These are phyloP conservation scores for Avena sativa DNA, from an alignment of 176 grass and related monocot genomes.

Conservation along the genomic window DNA sequence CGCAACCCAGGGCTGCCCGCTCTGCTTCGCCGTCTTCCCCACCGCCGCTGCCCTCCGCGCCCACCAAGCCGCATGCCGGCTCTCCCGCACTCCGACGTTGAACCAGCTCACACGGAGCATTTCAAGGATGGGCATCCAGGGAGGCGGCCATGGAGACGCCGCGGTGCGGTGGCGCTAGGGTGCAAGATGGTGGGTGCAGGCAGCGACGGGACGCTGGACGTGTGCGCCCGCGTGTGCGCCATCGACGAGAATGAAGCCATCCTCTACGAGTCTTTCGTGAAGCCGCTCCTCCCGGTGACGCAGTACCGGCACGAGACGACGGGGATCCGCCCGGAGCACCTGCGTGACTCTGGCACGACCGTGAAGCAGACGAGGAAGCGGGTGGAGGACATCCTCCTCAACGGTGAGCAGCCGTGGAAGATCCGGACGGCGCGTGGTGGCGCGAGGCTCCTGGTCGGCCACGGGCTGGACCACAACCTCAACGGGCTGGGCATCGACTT, in stretches of 20 bases:
- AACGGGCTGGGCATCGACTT: constrained; percentile 65
- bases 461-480: constrained; percentile 81
- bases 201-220: constrained; percentile 70
- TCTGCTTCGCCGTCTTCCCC: constrained; percentile 66
- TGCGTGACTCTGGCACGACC: constrained; percentile 38
- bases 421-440: constrained; percentile 36
- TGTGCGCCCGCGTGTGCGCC: constrained; percentile 77
- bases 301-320: constrained; percentile 79
- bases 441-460: constrained; percentile 60
- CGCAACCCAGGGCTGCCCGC: constrained; percentile 51
- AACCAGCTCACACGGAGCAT: background rate
- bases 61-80: constrained; percentile 47
- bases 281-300: constrained; percentile 70
- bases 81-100: background rate
- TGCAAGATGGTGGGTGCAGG: constrained; percentile 94
- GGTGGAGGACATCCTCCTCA: constrained; percentile 60
- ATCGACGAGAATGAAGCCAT: constrained; percentile 64
- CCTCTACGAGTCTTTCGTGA: constrained; percentile 62
- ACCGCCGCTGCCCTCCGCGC: constrained; percentile 47
- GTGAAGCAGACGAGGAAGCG: constrained; percentile 54
- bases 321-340: constrained; percentile 72
- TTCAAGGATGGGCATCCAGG: constrained; percentile 46
- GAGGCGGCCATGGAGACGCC: background rate
- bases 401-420: constrained; percentile 74
- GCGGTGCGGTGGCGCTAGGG: constrained; percentile 57